phyloP scores from a whole-genome alignment of 2,329 filamentous ascomycete genomes.

The Parasarocladium wereldwijsianum region DNA sequence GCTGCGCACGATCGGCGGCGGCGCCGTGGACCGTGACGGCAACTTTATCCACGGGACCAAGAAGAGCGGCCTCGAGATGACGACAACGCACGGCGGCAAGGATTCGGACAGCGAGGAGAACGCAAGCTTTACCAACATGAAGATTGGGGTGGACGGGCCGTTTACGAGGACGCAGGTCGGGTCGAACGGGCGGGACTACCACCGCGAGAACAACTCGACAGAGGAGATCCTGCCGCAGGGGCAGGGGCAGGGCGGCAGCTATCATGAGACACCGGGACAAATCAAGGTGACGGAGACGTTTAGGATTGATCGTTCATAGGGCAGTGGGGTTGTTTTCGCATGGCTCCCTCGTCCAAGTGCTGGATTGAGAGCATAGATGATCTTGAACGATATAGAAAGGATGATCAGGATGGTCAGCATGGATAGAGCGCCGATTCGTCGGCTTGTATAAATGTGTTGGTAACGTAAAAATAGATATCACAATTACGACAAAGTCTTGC shows the following conservation, averaged over 20 bases:
- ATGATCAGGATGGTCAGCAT: too few species aligned
- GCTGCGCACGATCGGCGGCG: conserved; percentile 2
- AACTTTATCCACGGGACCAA: neutral
- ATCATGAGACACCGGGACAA: neutral
- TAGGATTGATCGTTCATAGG: neutral
- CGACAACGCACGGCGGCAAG: neutral
- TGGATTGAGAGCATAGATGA: too few species aligned
- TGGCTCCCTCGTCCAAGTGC: too few species aligned
- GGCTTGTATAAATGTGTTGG: too few species aligned
- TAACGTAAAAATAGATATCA: too few species aligned
- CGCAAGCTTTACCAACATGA: neutral
- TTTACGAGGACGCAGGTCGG: neutral
- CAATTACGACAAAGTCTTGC: too few species aligned
- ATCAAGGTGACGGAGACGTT: neutral
- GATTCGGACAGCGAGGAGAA: conserved; percentile 1
- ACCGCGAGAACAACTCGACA: neutral
- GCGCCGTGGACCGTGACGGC: neutral
- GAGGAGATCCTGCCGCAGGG: neutral
- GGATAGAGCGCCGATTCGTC: too few species aligned
- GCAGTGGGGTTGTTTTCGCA: too few species aligned
- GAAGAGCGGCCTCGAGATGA: neutral
- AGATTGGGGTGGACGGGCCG: neutral
- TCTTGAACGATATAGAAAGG: too few species aligned
- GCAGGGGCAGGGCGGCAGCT: neutral
- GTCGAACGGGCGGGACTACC: neutral